A percentile compares a stretch with the other conserved stretches of the same genome.
Conservation (phyloP, 257 asterid genomes). For the Echium plantagineum region DNA sequence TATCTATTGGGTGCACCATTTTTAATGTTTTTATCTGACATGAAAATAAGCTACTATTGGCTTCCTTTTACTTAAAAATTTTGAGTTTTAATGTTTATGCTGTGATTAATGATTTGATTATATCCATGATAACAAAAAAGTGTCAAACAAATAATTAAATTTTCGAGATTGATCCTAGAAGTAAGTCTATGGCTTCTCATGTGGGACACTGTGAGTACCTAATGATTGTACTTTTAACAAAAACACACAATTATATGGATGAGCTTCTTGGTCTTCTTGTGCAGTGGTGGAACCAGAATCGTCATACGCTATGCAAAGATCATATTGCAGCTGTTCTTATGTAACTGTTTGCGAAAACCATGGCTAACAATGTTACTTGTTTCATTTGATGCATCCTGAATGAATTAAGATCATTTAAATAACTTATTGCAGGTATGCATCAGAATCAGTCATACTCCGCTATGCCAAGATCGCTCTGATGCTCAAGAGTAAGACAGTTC, state of each 20-base stretch:
- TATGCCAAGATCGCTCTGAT: conserved; percentile 84
- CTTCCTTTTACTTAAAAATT: too few species aligned
- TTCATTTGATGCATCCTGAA: background rate
- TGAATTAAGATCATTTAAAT: conserved; percentile 6
- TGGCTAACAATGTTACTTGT: background rate
- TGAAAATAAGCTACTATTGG: background rate
- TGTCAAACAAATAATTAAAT: too few species aligned
- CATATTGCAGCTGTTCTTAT: background rate
- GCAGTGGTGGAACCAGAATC: too few species aligned
- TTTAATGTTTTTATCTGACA: background rate
- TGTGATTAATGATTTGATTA: background rate
- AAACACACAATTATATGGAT: too few species aligned
- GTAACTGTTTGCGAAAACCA: background rate
- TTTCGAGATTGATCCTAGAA: background rate
- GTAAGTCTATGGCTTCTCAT: background rate
- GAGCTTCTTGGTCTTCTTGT: too few species aligned
- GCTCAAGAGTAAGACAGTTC: conserved; percentile 68
- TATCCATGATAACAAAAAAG: background rate
- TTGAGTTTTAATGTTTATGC: background rate
- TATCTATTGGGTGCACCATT: conserved; percentile 3
- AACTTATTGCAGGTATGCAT: conserved; percentile 51
- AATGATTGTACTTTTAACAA: too few species aligned
- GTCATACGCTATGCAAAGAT: too few species aligned
- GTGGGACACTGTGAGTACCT: background rate
- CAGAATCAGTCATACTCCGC: conserved; percentile 59